A percentile compares a stretch with the other conserved stretches of the same genome.
These are phyloP conservation scores for Nicotiana tomentosiformis DNA, from an alignment of 257 asterid species.

Conservation along the genomic window DNA sequence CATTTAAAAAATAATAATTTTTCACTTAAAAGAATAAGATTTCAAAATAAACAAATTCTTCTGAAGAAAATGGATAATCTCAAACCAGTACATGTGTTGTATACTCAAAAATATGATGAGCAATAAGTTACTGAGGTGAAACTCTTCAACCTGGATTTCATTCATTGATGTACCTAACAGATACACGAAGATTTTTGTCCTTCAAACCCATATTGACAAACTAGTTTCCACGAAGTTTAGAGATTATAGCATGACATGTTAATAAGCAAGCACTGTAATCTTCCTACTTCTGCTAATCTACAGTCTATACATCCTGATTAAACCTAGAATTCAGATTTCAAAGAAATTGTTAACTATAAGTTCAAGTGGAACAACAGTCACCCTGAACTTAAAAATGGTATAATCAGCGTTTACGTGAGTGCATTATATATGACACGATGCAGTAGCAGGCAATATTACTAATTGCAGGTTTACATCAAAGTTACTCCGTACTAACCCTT, in stretches of 20 bases:
- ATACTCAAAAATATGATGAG: background rate
- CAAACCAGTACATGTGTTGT: background rate
- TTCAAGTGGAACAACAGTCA: background rate
- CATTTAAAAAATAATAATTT: background rate
- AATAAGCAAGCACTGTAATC: background rate
- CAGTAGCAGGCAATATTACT: background rate
- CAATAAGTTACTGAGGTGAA: background rate
- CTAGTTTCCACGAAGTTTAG: background rate
- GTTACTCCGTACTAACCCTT: conserved; percentile 51
- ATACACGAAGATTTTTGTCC: background rate
- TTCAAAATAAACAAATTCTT: background rate
- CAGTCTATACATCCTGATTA: no score
- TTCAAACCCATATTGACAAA: background rate
- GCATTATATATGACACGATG: background rate
- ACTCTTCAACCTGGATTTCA: background rate
- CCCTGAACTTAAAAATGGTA: background rate
- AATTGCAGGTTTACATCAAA: background rate
- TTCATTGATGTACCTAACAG: background rate
- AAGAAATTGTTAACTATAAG: background rate
- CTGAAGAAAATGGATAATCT: background rate
- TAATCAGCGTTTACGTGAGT: background rate
- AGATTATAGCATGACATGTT: background rate
- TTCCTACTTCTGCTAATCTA: background rate
- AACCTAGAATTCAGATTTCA: background rate
- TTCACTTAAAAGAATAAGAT: background rate